phyloP scores from a whole-genome alignment of 2,329 filamentous ascomycete genomes.

The Thermothelomyces thermophilus region DNA sequence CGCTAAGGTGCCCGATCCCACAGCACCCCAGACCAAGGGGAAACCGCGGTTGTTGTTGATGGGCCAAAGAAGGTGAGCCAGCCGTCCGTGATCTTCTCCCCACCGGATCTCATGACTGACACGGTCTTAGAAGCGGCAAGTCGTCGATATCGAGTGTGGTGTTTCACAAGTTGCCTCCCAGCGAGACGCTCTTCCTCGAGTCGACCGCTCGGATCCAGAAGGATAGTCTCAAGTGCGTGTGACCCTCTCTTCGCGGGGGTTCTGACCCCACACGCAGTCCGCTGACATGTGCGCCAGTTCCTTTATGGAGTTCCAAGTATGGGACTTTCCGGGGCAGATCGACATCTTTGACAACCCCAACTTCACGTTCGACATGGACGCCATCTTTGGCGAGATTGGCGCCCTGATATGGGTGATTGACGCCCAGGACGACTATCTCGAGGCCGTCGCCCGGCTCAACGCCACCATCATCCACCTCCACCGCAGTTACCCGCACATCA shows the following conservation, averaged over 20 bases:
- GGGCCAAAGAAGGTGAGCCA: conserved; percentile 77
- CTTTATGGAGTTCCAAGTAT: conserved; percentile 98
- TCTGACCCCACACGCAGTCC: background rate
- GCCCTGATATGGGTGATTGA: conserved; percentile 98
- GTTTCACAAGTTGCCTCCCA: conserved; percentile 96
- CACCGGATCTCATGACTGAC: background rate
- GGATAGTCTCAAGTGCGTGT: conserved; percentile 81
- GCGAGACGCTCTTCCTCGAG: conserved; percentile 91
- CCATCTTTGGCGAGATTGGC: conserved; percentile 89
- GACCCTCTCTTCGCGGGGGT: too few species aligned
- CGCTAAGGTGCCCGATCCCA: conserved; percentile 38
- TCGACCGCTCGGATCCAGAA: conserved; percentile 93
- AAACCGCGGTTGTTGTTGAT: conserved; percentile 87
- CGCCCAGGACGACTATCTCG: conserved; percentile 94
- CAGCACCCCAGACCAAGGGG: conserved; percentile 47
- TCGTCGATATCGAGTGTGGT: conserved; percentile 98
- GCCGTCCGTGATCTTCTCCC: background rate
- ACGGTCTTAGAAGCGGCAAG: conserved; percentile 72
- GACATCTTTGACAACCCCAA: conserved; percentile 80
- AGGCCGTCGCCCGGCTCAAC: conserved; percentile 81
- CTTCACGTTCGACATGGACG: conserved; percentile 85
- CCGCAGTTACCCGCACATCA: conserved; percentile 83
- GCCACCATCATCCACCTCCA: conserved; percentile 84
- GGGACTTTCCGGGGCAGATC: conserved; percentile 93
- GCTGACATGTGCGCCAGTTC: conserved; percentile 54